These are phyloP conservation scores for Komagataella mondaviorum DNA, from an alignment of 805 yeast genomes.

Conservation along the genomic window DNA sequence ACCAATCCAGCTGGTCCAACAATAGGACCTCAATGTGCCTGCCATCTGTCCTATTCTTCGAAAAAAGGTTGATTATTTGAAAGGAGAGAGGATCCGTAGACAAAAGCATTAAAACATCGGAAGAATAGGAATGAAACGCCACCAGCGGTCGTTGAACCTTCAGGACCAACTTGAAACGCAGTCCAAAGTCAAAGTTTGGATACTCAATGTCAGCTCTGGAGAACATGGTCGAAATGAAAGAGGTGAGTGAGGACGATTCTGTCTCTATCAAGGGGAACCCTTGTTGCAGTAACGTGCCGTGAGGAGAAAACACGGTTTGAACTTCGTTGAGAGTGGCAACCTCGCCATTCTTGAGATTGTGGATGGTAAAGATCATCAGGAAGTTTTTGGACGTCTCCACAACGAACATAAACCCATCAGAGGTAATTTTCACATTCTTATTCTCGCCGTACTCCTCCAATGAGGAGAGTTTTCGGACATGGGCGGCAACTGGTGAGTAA, in stretches of 20 bases:
- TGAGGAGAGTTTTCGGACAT: conserved; percentile 28
- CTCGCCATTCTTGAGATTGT: conserved; percentile 5
- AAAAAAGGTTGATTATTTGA: conserved; percentile 14
- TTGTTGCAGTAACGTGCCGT: conserved; percentile 18
- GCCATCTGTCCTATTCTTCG: conserved; percentile 8
- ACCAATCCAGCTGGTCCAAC: conserved; percentile 20
- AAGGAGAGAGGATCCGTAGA: conserved; percentile 21
- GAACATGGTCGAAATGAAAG: conserved; percentile 14
- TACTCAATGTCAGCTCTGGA: conserved; percentile 9
- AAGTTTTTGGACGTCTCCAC: conserved; percentile 24
- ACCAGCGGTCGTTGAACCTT: conserved; percentile 18
- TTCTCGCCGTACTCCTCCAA: conserved; percentile 34
- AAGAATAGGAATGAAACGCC: conserved; percentile 14
- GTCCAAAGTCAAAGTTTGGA: conserved; percentile 18
- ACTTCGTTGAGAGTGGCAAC: conserved; percentile 11
- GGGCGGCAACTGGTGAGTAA: conserved; percentile 32
- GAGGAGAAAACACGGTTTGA: conserved; percentile 14
- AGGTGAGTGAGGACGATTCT: conserved; percentile 8
- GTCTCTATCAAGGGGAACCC: conserved; percentile 13
- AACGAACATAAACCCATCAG: conserved; percentile 27
- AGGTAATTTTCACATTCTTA: conserved; percentile 20
- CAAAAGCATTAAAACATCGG: conserved; percentile 12
- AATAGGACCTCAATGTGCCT: conserved; percentile 15
- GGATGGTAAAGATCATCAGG: conserved; percentile 27
- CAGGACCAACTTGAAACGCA: conserved; percentile 19